Evolutionary conservation across 129 eudicot genomes (phyloP), one percentile per base, ranked within the genome.

Genomic region (Rutidosis leptorrhynchoides): DNA sequence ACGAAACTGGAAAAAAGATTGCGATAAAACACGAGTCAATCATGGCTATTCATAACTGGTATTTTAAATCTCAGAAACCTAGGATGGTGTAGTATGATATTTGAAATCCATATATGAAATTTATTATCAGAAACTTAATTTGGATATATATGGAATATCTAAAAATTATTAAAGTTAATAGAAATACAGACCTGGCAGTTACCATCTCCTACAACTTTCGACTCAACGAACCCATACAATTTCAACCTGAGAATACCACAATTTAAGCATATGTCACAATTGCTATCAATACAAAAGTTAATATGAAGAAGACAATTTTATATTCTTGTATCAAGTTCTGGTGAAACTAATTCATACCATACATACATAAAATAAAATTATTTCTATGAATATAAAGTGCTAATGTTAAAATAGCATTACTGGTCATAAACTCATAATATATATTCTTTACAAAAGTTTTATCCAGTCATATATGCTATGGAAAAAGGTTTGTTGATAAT

Each of bases 161-260:
- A n/a, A n/a, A n/a, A n/a, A n/a, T n/a, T n/a, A n/a, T n/a, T n/a
- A n/a, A n/a, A n/a, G n/a, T n/a, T n/a, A n/a, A n/a, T 7, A n/a
- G 53, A 64, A 59, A 54, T 52, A 69, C 83, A 64, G 37, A 81
- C 95, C 95, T 87, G 95, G 62, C 95, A 87, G 46, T 84, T 87
- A 7, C 95, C 95, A 84, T 87, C 95, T 45, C 95, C 95, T 74
- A 71, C 84, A 72, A 87, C 81, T 74, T 75, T 82, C 65, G 72
- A 72, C 81, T 87, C 90, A 72, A 82, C 75, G 78, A 87, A 74
- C 65, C 79, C 75, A 73, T 79, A 84, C 21, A 84, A 78, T 63
- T 74, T 71, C 76, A 87, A 77, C 78, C 95, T 87, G 77, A 58
- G 58, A 57, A 22, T 49, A 58, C 45, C 45, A 59, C 16, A 59